Evolutionary conservation across 2,329 filamentous ascomycete genomes (phyloP).

Genomic region (Arthroderma sp.): DNA sequence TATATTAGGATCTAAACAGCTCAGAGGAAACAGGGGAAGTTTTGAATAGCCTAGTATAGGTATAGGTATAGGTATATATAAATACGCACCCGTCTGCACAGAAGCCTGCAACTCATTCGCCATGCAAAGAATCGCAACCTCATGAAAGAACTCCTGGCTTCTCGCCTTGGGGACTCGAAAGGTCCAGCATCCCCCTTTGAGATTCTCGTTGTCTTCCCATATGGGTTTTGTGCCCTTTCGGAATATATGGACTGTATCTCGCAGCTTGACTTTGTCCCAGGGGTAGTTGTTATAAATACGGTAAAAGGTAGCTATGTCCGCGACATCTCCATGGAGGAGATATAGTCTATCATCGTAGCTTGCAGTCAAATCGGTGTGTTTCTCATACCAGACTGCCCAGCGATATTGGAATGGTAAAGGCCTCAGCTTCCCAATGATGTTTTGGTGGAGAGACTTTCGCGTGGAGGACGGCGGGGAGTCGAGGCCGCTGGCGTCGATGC

Average conservation of each 20-base stretch:
- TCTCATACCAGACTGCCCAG: slow-evolving; percentile 37
- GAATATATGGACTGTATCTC: slow-evolving; percentile 67
- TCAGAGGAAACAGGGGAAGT: not conserved
- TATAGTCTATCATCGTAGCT: slow-evolving; percentile 24
- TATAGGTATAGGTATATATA: slow-evolving; percentile 11
- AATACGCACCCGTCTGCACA: slow-evolving; percentile 71
- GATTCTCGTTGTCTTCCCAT: slow-evolving; percentile 79
- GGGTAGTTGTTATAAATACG: slow-evolving; percentile 71
- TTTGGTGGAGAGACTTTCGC: slow-evolving; percentile 28
- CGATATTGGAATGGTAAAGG: slow-evolving; percentile 35
- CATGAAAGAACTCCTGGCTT: slow-evolving; percentile 38
- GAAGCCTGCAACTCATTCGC: slow-evolving; percentile 37
- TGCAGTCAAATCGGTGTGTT: slow-evolving; percentile 17
- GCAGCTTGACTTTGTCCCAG: slow-evolving; percentile 60
- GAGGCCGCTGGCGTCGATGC: too few species aligned
- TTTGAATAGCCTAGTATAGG: not conserved
- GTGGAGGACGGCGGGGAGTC: slow-evolving; percentile 6
- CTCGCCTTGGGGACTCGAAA: slow-evolving; percentile 73
- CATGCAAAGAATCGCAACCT: slow-evolving; percentile 23
- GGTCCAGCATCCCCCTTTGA: slow-evolving; percentile 77
- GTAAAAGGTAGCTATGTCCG: slow-evolving; percentile 48
- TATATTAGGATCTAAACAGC: slow-evolving; percentile 1
- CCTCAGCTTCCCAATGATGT: slow-evolving; percentile 32
- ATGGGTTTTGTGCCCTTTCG: slow-evolving; percentile 63
- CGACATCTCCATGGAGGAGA: slow-evolving; percentile 27